Conservation (phyloP, 2,329 filamentous ascomycete genomes). For the Sarocladium brachiariae region DNA sequence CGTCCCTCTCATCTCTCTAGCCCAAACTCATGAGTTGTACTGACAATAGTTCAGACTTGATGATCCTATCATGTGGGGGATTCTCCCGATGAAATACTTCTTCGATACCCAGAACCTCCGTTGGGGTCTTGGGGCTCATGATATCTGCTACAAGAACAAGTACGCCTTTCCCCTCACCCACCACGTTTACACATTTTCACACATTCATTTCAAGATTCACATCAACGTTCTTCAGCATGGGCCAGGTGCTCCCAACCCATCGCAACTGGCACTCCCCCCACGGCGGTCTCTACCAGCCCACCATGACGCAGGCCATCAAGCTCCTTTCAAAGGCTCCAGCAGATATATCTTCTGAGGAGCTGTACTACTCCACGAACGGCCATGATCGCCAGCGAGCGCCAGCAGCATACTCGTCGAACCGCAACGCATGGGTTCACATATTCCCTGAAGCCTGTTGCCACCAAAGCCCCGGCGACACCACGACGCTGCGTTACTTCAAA, state of each 20-base stretch:
- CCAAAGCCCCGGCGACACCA: constrained; percentile 59
- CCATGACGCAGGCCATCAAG: constrained; percentile 76
- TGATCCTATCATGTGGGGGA: constrained; percentile 90
- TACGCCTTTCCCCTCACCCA: constrained; percentile 31
- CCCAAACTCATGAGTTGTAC: constrained; percentile 10
- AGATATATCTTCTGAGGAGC: constrained; percentile 40
- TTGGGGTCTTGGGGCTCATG: constrained; percentile 87
- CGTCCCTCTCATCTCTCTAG: constrained; percentile 9
- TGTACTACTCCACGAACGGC: constrained; percentile 59
- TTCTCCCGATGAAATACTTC: constrained; percentile 68
- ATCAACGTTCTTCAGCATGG: constrained; percentile 76
- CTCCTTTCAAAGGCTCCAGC: constrained; percentile 58
- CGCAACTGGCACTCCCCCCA: constrained; percentile 68
- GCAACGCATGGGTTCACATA: constrained; percentile 83
- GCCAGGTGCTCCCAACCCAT: constrained; percentile 87
- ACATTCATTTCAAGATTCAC: constrained; percentile 42
- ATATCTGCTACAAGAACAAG: constrained; percentile 90
- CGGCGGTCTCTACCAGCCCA: constrained; percentile 86
- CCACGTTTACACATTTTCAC: neutral
- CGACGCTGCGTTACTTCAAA: constrained; percentile 91
- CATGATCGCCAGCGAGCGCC: constrained; percentile 62
- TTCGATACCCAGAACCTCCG: constrained; percentile 69
- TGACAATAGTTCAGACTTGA: constrained; percentile 59
- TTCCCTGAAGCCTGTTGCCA: constrained; percentile 95
- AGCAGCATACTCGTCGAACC: constrained; percentile 61